Evolutionary conservation across 1,284 basidiomycete genomes (phyloP), one percentile per base, ranked within the genome.

Genomic region (Amylostereum areolatum): DNA sequence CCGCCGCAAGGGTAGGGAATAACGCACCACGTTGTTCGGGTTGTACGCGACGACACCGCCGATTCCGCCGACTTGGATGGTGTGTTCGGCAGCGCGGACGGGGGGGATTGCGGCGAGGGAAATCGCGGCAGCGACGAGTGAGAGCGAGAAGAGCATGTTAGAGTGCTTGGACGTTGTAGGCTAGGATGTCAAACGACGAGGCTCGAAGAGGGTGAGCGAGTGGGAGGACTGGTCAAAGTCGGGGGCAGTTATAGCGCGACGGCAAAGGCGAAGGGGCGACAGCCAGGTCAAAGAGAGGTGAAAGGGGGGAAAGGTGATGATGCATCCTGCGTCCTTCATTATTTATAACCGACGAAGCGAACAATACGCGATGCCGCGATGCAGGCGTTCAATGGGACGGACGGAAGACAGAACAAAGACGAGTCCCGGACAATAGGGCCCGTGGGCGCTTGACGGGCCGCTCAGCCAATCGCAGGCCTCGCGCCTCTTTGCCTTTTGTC

Each of bases 11-110:
- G 31, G 7, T 48, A 27, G 24, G 41, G 42, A 39, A 35, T 29
- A 32, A 73, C 77, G 48, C 62, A 80, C 78, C 43, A 80, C 68
- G 51, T 57, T 69, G 49, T 65, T 52, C 2, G 79, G 79, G 46
- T 67, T 62, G 54, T 64, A 81, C 52, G 62, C 58, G 30, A 78
- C 55, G 29, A 70, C 55, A 12, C 72, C 74, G n/a, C 43, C 46
- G 9, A 70, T 55, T 11, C 78, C 79, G 47, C 81, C 81, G 34
- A 82, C 80, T 6, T 65, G 68, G 27, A 83, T 76, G 43, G 71
- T 59, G 51, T 75, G 62, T 12, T 69, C 63, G 8, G 67, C 73
- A 54, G 67, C 70, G 3, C 57, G 58, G 24, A 55, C 58, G 3
- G 52, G 49, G 1, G 59, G 59, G 35, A 64, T 58, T 7, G 54